Base-by-base conservation (phyloP, 2,329 filamentous ascomycete genomes). In the Zymoseptoria pseudotritici region DNA sequence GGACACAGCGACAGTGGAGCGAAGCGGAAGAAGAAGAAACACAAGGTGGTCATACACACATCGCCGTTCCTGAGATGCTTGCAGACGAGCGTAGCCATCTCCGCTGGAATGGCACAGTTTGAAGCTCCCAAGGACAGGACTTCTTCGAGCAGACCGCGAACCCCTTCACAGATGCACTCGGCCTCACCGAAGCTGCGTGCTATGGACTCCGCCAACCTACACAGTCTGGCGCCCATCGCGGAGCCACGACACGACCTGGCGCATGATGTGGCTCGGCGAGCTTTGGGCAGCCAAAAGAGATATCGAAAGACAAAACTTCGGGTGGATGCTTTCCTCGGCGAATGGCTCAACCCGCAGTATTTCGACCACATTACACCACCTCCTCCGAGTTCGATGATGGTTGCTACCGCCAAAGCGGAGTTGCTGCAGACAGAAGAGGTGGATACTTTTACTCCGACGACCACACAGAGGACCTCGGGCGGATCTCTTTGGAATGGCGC, bases 31-130 rank as follows among this genome's bases (percentile, higher is more conserved):
- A 84, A 81, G 71, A 82, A 80, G 65, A 83, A 80, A 66, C 90
- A 89, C 76, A 89, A 88, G 71, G 82, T 97, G 59, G 83, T 96
- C 67, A 85, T 99, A 59, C 93, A 99, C 76, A 89, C 86, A 64
- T 97, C 93, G n/a, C 94, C 94, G 0, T 99, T 93, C 71, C 78
- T 96, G 57, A 85, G 94, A 75, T 99, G 94, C 73, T 82, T 97
- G 13, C 93, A 99, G 75, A 97, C 93, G 0, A 90, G 91, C 11
- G 85, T 96, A 55, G 92, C 87, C 29, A 90, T 97, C 70, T 88
- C 88, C 69, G 87, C 93, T 5, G 93, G 93, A 24, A 85, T 97
- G 54, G 87, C 88, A 7, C 85, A 90, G 67, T 85, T 82, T 72
- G 76, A 83, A 74, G 64, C 72, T 66, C 58, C 76, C 70, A 53